phyloP scores from a whole-genome alignment of 805 yeast genomes.

The Lachancea fermentati region DNA sequence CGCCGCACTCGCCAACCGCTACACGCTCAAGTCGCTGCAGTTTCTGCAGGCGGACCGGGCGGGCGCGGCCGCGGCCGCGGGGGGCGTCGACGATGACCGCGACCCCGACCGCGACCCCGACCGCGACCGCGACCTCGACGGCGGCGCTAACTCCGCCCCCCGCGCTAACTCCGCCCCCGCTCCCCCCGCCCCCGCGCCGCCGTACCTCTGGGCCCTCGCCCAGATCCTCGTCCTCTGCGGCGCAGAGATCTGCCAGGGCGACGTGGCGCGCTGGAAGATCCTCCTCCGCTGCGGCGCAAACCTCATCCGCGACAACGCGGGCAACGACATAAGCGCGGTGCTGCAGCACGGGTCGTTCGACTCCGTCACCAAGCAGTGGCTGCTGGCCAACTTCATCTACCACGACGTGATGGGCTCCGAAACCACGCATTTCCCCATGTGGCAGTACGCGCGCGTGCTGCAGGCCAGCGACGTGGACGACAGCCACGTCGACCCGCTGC shows the following conservation, averaged over 20 bases:
- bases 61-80: slow-evolving; percentile 6
- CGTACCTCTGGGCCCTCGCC: slow-evolving; percentile 40
- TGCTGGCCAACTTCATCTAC: slow-evolving; percentile 72
- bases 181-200: background rate
- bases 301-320: slow-evolving; percentile 52
- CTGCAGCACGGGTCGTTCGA: slow-evolving; percentile 9
- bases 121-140: too few species aligned
- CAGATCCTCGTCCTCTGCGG: slow-evolving; percentile 63
- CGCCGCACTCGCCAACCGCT: slow-evolving; percentile 18
- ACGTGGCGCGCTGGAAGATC: slow-evolving; percentile 68
- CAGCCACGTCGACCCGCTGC: slow-evolving; percentile 51
- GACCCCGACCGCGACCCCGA: too few species aligned
- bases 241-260: slow-evolving; percentile 82
- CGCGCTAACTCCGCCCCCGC: too few species aligned
- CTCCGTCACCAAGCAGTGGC: slow-evolving; percentile 46
- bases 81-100: background rate
- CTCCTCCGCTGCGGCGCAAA: slow-evolving; percentile 62
- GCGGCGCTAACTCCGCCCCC: background rate
- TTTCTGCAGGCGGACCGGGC: slow-evolving; percentile 10
- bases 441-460: slow-evolving; percentile 54
- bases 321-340: slow-evolving; percentile 8
- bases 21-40: slow-evolving; percentile 17
- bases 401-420: slow-evolving; percentile 70
- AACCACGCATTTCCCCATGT: slow-evolving; percentile 58
- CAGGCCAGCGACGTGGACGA: slow-evolving; percentile 7